These are phyloP conservation scores for Boletus sp. DNA, from an alignment of 768 basidiomycete genomes.

Conservation along the genomic window DNA sequence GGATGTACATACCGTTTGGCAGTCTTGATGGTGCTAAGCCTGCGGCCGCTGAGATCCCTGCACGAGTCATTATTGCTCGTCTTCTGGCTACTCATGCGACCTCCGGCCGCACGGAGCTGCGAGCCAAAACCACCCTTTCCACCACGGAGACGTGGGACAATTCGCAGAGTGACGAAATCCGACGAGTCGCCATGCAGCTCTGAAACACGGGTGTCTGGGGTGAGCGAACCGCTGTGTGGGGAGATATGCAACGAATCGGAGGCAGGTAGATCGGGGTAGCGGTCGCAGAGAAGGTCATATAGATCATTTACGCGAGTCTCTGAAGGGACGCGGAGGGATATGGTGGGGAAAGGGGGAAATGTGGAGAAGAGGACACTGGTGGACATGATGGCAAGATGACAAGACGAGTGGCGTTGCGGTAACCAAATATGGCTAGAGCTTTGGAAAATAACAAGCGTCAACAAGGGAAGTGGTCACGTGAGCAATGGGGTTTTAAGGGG, in stretches of 20 bases:
- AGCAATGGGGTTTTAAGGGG: not conserved
- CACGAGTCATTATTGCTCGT: conserved; percentile 95
- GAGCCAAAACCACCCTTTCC: conserved; percentile 99
- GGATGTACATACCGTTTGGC: conserved; percentile 76
- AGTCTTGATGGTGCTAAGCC: conserved; percentile 93
- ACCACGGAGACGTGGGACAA: conserved; percentile 74
- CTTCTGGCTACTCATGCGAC: conserved; percentile 95
- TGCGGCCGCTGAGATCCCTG: conserved; percentile 84
- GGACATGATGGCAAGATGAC: conserved; percentile 37
- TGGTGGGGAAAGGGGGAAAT: conserved; percentile 59
- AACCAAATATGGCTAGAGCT: conserved; percentile 12
- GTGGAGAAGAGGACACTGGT: conserved; percentile 56
- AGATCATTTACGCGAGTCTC: conserved; percentile 42
- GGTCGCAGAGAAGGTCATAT: conserved; percentile 42
- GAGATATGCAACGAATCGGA: conserved; percentile 42
- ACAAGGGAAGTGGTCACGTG: conserved; percentile 7
- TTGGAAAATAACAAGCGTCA: conserved; percentile 20
- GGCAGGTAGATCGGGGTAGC: conserved; percentile 48
- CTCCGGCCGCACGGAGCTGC: conserved; percentile 94
- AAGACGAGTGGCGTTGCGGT: not conserved
- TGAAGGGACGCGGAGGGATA: conserved; percentile 46
- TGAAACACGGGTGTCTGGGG: conserved; percentile 35
- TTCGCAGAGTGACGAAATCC: conserved; percentile 60
- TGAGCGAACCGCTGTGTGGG: conserved; percentile 35
- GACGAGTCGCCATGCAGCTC: conserved; percentile 33